A percentile compares a stretch with the other conserved stretches of the same genome.
Evolutionary conservation across 345 rosid genomes (phyloP).

Genomic region (Bruguiera sexangula): DNA sequence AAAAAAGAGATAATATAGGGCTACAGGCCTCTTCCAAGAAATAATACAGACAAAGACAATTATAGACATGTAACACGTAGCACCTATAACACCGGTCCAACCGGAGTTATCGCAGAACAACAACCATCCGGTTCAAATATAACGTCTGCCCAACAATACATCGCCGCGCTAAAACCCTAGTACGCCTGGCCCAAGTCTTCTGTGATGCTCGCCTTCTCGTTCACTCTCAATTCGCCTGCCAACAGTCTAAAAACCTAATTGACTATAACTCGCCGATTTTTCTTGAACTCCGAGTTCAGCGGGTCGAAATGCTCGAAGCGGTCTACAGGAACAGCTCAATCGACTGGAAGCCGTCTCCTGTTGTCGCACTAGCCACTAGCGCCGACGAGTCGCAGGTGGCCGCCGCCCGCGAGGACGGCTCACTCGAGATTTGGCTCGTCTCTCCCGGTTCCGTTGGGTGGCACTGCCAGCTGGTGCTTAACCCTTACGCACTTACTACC

Average conservation of each 20-base stretch:
- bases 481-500: not conserved
- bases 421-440: constrained; percentile 97
- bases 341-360: constrained; percentile 90
- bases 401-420: constrained; percentile 87
- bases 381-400: constrained; percentile 71
- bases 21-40: too few relatives aligned
- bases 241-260: not conserved
- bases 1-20: too few relatives aligned
- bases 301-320: constrained; percentile 43
- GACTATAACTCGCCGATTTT: not conserved
- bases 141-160: not conserved
- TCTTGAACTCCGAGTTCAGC: not conserved
- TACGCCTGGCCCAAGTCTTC: not conserved
- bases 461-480: constrained; percentile 90
- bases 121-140: too few relatives aligned
- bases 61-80: too few relatives aligned
- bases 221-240: not conserved
- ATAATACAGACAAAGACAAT: too few relatives aligned
- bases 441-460: constrained; percentile 92
- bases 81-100: too few relatives aligned
- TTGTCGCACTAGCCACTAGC: constrained; percentile 80
- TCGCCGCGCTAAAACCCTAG: constrained; percentile 11
- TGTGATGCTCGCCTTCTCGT: not conserved
- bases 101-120: too few relatives aligned
- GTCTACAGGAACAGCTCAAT: constrained; percentile 60